These are phyloP conservation scores for Candida sakaeoensis DNA, from an alignment of 805 yeast species.

Conservation along the genomic window DNA sequence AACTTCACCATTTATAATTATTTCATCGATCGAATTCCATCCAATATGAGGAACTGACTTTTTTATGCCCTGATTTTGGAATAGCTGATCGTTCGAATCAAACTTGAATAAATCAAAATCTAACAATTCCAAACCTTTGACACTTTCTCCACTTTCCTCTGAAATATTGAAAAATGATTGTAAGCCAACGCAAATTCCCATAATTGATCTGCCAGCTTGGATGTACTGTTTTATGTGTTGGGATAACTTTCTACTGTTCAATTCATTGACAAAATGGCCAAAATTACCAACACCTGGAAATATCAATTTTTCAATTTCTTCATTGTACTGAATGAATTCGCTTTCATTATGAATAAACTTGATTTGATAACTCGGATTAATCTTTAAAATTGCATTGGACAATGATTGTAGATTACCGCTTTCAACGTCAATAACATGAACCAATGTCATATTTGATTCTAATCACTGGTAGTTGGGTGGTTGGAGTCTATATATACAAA, in stretches of 20 bases:
- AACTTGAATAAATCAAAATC: constrained; percentile 53
- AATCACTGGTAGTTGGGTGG: too few relatives aligned
- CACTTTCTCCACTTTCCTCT: constrained; percentile 56
- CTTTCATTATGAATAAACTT: constrained; percentile 54
- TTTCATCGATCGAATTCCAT: constrained; percentile 63
- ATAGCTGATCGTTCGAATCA: constrained; percentile 32
- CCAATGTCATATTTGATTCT: constrained; percentile 16
- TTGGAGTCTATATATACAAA: too few relatives aligned
- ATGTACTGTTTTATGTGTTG: constrained; percentile 67
- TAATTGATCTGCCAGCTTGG: constrained; percentile 73
- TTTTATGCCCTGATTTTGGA: constrained; percentile 23
- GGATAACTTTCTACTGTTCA: constrained; percentile 58
- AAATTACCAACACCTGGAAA: constrained; percentile 98
- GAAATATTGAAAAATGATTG: constrained; percentile 79
- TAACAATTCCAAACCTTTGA: constrained; percentile 46
- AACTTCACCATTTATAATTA: constrained; percentile 21
- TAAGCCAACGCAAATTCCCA: constrained; percentile 98
- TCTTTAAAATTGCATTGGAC: constrained; percentile 73
- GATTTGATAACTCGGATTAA: constrained; percentile 63
- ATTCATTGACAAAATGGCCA: constrained; percentile 83
- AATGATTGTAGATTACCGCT: constrained; percentile 92
- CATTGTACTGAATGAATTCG: constrained; percentile 44
- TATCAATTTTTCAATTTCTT: constrained; percentile 54
- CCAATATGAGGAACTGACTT: constrained; percentile 97
- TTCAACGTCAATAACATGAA: constrained; percentile 86